These are phyloP conservation scores for Hypoxylon sp. DNA, from an alignment of 2,329 filamentous ascomycete species.

Conservation along the genomic window DNA sequence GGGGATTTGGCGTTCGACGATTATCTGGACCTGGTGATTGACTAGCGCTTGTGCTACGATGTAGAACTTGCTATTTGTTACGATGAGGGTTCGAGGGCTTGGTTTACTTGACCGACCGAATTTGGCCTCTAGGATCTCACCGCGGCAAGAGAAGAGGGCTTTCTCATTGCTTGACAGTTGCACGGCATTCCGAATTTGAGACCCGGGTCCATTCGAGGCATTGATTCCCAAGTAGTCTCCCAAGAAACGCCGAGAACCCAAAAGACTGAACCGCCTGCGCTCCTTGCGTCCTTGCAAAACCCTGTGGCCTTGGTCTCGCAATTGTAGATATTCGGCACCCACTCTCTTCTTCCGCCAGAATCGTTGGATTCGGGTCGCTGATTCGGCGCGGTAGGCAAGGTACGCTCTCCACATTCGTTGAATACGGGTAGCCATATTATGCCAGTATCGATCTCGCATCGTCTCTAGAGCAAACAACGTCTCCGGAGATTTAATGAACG, in stretches of 20 bases:
- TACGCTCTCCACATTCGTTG: constrained; percentile 98
- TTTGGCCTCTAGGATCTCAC: constrained; percentile 91
- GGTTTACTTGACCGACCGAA: constrained; percentile 97
- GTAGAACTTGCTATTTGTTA: constrained; percentile 90
- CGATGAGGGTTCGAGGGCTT: constrained; percentile 84
- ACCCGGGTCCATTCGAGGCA: constrained; percentile 82
- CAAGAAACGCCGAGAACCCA: constrained; percentile 92
- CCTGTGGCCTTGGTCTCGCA: constrained; percentile 89
- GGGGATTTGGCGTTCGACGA: constrained; percentile 84
- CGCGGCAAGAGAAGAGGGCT: constrained; percentile 90
- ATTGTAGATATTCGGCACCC: constrained; percentile 87
- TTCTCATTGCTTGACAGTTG: constrained; percentile 80
- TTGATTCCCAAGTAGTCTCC: constrained; percentile 95
- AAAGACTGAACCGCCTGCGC: constrained; percentile 87
- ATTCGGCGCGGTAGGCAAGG: constrained; percentile 90
- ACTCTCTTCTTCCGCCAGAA: constrained; percentile 96
- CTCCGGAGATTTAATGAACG: constrained; percentile 98
- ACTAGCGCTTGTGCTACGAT: constrained; percentile 87
- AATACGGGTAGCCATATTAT: constrained; percentile 98
- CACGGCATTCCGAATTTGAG: constrained; percentile 82
- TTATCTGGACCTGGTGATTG: constrained; percentile 85
- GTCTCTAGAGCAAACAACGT: constrained; percentile 96
- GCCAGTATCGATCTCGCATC: constrained; percentile 98
- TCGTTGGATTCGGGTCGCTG: constrained; percentile 91
- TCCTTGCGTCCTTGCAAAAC: constrained; percentile 90